These are phyloP conservation scores for Onygena corvina DNA, from an alignment of 2,329 filamentous ascomycete genomes.

Conservation along the genomic window DNA sequence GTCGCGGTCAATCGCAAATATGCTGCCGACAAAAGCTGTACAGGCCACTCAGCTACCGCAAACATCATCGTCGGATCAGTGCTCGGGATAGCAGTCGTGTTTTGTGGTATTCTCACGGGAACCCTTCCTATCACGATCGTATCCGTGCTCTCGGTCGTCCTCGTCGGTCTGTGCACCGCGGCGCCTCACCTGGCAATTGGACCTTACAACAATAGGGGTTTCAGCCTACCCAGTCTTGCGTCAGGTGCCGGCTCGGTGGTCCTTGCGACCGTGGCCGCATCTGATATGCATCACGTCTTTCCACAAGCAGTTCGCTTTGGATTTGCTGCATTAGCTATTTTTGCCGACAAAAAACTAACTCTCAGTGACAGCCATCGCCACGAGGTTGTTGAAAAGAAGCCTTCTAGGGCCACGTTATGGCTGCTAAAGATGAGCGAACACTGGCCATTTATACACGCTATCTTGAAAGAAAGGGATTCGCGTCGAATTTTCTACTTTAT, in stretches of 20 bases:
- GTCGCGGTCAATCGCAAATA: not conserved
- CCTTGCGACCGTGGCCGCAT: not conserved
- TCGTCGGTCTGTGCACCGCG: conserved; percentile 1
- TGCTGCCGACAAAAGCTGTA: not conserved
- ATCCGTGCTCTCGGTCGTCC: not conserved
- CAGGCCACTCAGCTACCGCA: not conserved
- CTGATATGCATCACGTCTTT: not conserved
- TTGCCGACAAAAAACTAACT: not conserved
- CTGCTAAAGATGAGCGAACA: conserved; percentile 57
- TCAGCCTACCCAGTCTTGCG: not conserved
- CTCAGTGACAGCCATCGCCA: conserved; percentile 14
- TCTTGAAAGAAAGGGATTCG: conserved; percentile 83
- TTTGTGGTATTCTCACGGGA: conserved; percentile 22
- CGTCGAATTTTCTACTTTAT: conserved; percentile 96
- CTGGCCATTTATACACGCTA: conserved; percentile 70
- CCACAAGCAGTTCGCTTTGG: conserved; percentile 16
- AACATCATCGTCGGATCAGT: not conserved
- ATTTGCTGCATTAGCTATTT: conserved; percentile 8
- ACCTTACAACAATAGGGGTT: not conserved
- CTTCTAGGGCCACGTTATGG: conserved; percentile 59
- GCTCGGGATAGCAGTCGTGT: conserved; percentile 28
- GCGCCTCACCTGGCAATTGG: not conserved
- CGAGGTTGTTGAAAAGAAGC: conserved; percentile 34
- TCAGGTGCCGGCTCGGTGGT: not conserved
- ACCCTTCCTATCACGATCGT: not conserved